phyloP scores from a whole-genome alignment of 75 land plant genomes.

The Sequoia sempervirens region DNA sequence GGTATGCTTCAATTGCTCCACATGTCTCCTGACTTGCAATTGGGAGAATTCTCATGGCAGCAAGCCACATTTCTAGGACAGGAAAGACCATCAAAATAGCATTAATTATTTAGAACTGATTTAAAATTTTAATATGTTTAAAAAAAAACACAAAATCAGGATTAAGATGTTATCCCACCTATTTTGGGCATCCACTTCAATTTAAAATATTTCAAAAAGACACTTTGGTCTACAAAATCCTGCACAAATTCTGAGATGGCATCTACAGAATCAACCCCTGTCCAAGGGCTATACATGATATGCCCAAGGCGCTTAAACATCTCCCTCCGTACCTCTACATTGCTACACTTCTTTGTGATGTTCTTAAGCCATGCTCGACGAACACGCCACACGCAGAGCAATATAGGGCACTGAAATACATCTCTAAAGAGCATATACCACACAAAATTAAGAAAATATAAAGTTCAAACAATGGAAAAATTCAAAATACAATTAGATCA shows the following conservation, averaged over 20 bases:
- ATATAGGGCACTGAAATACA: conserved; percentile 49
- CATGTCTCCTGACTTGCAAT: conserved; percentile 71
- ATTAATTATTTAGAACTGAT: neutral
- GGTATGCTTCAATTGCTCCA: conserved; percentile 75
- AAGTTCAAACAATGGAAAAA: neutral
- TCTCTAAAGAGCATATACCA: conserved; percentile 41
- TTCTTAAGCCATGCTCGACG: conserved; percentile 75
- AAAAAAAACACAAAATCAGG: neutral
- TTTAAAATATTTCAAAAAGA: conserved; percentile 66
- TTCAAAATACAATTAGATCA: neutral
- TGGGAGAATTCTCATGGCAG: conserved; percentile 43
- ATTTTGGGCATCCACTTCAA: conserved; percentile 69
- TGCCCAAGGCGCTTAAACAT: conserved; percentile 66
- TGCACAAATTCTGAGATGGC: conserved; percentile 46
- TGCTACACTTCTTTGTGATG: conserved; percentile 49
- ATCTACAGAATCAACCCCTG: conserved; percentile 20
- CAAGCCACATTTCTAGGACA: conserved; percentile 68
- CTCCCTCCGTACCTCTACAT: conserved; percentile 51
- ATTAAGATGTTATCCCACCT: conserved; percentile 30
- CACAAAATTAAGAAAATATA: neutral
- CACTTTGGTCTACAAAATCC: conserved; percentile 67
- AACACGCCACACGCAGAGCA: conserved; percentile 72
- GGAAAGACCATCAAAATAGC: conserved; percentile 8
- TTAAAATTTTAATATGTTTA: conserved; percentile 9
- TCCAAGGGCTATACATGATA: conserved; percentile 50